These are phyloP conservation scores for Penicillium sp. DNA, from an alignment of 2,329 filamentous ascomycete genomes.

Conservation along the genomic window DNA sequence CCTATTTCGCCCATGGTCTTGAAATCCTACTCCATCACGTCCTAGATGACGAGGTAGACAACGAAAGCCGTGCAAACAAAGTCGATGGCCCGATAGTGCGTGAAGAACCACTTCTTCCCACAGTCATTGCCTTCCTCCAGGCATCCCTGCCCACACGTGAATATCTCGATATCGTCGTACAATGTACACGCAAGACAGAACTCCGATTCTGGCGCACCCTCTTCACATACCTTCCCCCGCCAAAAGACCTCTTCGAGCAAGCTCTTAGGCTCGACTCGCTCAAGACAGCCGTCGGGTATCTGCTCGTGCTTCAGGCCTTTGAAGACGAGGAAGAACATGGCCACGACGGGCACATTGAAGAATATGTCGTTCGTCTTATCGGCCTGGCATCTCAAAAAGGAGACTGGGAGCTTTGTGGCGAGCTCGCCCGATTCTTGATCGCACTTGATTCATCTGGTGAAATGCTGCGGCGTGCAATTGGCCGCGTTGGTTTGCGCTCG, in stretches of 20 bases:
- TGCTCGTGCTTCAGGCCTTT: slow-evolving; percentile 89
- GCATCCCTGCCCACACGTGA: slow-evolving; percentile 70
- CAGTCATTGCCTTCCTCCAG: slow-evolving; percentile 64
- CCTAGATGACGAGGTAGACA: slow-evolving; percentile 90
- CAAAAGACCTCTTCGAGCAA: slow-evolving; percentile 90
- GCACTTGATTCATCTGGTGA: slow-evolving; percentile 86
- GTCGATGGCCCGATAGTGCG: slow-evolving; percentile 31
- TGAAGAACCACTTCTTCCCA: slow-evolving; percentile 46
- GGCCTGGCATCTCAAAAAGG: slow-evolving; percentile 78
- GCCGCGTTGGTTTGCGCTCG: slow-evolving; percentile 43
- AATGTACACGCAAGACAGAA: slow-evolving; percentile 96
- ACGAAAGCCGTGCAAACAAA: slow-evolving; percentile 40
- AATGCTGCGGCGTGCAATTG: slow-evolving; percentile 61
- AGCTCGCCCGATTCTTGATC: slow-evolving; percentile 90
- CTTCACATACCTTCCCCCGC: slow-evolving; percentile 87
- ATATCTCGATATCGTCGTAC: slow-evolving; percentile 93
- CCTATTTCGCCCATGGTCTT: slow-evolving; percentile 90
- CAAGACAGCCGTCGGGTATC: slow-evolving; percentile 93
- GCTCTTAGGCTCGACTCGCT: slow-evolving; percentile 80
- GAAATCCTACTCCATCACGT: slow-evolving; percentile 92
- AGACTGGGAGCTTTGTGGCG: slow-evolving; percentile 95
- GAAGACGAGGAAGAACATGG: slow-evolving; percentile 55
- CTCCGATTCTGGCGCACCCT: slow-evolving; percentile 92
- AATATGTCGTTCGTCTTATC: slow-evolving; percentile 74
- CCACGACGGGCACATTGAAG: slow-evolving; percentile 57